phyloP scores from a whole-genome alignment of 2,329 filamentous ascomycete genomes.

The Colletotrichum abscissum region DNA sequence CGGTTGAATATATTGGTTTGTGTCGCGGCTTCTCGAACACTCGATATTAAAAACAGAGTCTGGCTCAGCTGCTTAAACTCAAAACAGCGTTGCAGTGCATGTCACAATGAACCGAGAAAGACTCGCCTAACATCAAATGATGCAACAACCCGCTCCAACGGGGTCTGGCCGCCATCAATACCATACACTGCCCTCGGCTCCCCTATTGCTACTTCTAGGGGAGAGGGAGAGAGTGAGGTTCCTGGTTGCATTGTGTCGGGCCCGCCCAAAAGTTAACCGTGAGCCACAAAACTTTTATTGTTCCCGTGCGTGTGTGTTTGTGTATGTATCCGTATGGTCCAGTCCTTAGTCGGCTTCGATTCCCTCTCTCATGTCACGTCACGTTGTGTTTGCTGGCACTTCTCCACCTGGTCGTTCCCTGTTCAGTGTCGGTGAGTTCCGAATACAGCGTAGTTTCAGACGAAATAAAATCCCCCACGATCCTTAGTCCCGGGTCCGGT shows the following conservation, averaged over 20 bases:
- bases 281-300: not conserved
- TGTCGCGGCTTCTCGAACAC: not conserved
- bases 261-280: not conserved
- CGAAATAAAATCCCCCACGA: constrained; percentile 1
- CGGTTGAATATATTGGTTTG: not conserved
- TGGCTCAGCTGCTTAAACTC: not conserved
- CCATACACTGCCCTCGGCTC: not conserved
- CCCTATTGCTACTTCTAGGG: not conserved
- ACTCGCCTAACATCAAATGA: not conserved
- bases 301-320: not conserved
- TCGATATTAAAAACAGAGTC: not conserved
- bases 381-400: not conserved
- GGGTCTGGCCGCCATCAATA: not conserved
- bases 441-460: constrained; percentile 9
- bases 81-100: not conserved
- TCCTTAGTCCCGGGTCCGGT: constrained; percentile 2
- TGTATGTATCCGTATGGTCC: not conserved
- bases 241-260: constrained; percentile 8
- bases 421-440: not conserved
- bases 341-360: not conserved
- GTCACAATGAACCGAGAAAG: not conserved
- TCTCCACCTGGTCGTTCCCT: not conserved
- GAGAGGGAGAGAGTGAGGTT: not conserved
- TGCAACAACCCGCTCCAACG: not conserved
- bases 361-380: not conserved